Evolutionary conservation across 1,139 yeast species (phyloP).

Genomic region (Yamadazyma triangularis): DNA sequence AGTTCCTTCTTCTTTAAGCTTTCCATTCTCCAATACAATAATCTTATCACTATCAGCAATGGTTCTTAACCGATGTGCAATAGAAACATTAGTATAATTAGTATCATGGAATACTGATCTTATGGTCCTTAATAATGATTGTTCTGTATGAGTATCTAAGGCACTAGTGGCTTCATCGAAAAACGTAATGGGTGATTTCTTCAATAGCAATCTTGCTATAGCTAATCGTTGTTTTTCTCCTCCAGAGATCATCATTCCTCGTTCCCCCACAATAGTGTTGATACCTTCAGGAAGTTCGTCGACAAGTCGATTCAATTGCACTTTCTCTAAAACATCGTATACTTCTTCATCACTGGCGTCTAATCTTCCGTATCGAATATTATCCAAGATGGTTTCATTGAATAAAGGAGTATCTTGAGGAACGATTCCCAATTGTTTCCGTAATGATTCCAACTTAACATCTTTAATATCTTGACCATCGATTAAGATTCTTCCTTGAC

Average conservation of each 20-base stretch:
- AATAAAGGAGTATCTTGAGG: constrained; percentile 98
- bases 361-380: constrained; percentile 81
- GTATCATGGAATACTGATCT: constrained; percentile 54
- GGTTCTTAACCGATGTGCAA: constrained; percentile 91
- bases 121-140: constrained; percentile 70
- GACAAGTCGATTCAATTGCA: constrained; percentile 63
- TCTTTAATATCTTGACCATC: constrained; percentile 88
- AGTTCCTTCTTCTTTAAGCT: constrained; percentile 82
- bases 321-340: constrained; percentile 55
- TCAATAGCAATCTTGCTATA: constrained; percentile 79
- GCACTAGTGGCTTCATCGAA: constrained; percentile 98
- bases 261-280: constrained; percentile 90
- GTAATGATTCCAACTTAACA: constrained; percentile 69
- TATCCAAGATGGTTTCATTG: constrained; percentile 85
- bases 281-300: constrained; percentile 77
- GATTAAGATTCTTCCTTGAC: constrained; percentile 69
- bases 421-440: constrained; percentile 80
- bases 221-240: constrained; percentile 97
- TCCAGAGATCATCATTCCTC: constrained; percentile 98
- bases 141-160: constrained; percentile 94
- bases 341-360: constrained; percentile 75
- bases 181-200: constrained; percentile 84
- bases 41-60: constrained; percentile 94
- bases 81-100: constrained; percentile 73
- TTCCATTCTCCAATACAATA: constrained; percentile 76